phyloP scores from a whole-genome alignment of 1,284 basidiomycete genomes.

The Trichosporon asahii region DNA sequence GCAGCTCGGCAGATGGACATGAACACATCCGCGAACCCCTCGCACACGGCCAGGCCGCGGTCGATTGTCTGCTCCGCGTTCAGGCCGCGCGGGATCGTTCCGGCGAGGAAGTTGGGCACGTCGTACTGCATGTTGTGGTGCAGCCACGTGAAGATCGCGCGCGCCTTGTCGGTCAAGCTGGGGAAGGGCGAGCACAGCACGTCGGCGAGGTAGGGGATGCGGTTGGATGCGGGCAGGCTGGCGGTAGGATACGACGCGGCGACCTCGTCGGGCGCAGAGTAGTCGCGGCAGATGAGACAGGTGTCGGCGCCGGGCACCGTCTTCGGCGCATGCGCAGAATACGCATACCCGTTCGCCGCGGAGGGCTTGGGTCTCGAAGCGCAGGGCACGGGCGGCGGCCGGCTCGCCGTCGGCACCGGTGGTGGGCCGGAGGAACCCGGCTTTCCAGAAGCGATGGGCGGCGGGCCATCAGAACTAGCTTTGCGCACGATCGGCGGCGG shows the following conservation, averaged over 20 bases:
- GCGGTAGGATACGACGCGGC: constrained; percentile 17
- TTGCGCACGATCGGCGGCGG: background rate
- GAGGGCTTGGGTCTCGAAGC: constrained; percentile 2
- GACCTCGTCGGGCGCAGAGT: constrained; percentile 9
- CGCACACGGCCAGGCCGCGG: constrained; percentile 19
- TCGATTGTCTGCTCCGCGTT: constrained; percentile 13
- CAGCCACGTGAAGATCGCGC: constrained; percentile 24
- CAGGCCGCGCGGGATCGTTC: constrained; percentile 12
- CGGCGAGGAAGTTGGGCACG: constrained; percentile 15
- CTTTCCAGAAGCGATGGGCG: background rate
- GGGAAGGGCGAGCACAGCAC: constrained; percentile 18
- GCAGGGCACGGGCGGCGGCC: constrained; percentile 13
- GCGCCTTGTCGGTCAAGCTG: constrained; percentile 18
- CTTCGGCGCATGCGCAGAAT: background rate
- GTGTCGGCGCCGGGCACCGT: background rate
- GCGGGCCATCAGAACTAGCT: background rate
- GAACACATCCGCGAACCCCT: constrained; percentile 20
- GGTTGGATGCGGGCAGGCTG: background rate
- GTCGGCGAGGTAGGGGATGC: constrained; percentile 14
- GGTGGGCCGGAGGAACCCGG: background rate
- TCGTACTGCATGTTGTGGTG: constrained; percentile 25
- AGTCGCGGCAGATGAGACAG: constrained; percentile 23
- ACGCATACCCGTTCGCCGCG: constrained; percentile 1
- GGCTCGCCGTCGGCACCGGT: background rate
- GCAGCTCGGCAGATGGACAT: constrained; percentile 9